Evolutionary conservation across 1,139 yeast genomes (phyloP).

Genomic region (Taiozyma onychis): DNA sequence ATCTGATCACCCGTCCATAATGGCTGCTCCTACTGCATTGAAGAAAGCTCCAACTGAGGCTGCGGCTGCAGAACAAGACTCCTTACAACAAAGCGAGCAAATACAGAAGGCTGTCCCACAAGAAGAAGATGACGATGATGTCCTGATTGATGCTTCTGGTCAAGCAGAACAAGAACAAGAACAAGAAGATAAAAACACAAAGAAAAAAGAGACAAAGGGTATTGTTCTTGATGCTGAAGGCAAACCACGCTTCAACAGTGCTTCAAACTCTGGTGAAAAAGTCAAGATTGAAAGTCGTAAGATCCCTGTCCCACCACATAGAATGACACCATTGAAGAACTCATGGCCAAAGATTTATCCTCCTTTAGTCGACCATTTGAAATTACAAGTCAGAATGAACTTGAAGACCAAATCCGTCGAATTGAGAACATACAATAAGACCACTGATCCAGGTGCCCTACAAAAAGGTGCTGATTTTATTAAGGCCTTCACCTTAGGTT

Average conservation of each 20-base stretch:
- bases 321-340: conserved; percentile 87
- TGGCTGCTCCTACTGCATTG: conserved; percentile 74
- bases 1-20: conserved; percentile 16
- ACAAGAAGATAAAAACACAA: conserved; percentile 18
- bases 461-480: conserved; percentile 98
- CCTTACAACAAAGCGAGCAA: conserved; percentile 12
- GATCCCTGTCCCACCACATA: conserved; percentile 92
- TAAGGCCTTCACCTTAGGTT: conserved; percentile 91
- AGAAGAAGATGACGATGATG: conserved; percentile 36
- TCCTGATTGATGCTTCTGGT: conserved; percentile 59
- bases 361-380: conserved; percentile 90
- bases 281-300: conserved; percentile 84
- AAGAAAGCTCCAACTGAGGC: conserved; percentile 18
- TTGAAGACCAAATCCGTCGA: conserved; percentile 80
- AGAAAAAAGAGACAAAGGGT: conserved; percentile 38
- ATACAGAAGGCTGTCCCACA: conserved; percentile 12
- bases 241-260: conserved; percentile 81
- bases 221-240: conserved; percentile 81
- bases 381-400: conserved; percentile 95
- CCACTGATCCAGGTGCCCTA: conserved; percentile 88
- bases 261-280: conserved; percentile 55
- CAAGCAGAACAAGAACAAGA: conserved; percentile 27
- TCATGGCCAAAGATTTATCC: conserved; percentile 94
- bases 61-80: conserved; percentile 10
- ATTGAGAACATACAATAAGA: conserved; percentile 72